These are phyloP conservation scores for Sporisorium graminicola DNA, from an alignment of 1,284 basidiomycete genomes.

Conservation along the genomic window DNA sequence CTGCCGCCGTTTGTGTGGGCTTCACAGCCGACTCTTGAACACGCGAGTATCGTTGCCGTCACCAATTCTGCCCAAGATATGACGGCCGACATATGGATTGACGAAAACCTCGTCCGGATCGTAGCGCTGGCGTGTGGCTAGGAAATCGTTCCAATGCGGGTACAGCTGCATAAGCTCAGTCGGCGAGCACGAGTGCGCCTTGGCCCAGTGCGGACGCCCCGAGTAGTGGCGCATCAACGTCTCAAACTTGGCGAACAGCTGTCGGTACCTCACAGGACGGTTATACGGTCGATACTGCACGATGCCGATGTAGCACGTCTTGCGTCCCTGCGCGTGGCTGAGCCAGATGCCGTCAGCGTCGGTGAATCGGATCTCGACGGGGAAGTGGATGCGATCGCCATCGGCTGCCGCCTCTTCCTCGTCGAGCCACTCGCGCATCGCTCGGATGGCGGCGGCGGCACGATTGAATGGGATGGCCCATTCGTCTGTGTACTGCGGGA, in stretches of 20 bases:
- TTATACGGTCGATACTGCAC: conserved; percentile 95
- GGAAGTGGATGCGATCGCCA: conserved; percentile 89
- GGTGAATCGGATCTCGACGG: conserved; percentile 92
- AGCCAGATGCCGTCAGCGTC: conserved; percentile 92
- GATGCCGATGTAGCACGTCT: conserved; percentile 94
- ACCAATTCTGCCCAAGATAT: conserved; percentile 72
- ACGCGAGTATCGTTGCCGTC: conserved; percentile 46
- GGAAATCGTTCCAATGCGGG: conserved; percentile 86
- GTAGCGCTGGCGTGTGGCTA: conserved; percentile 77
- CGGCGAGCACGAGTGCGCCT: conserved; percentile 84
- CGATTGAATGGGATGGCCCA: conserved; percentile 85
- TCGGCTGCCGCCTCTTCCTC: conserved; percentile 75
- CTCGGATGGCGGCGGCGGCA: conserved; percentile 77
- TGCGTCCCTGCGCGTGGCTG: conserved; percentile 83
- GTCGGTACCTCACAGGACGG: conserved; percentile 85
- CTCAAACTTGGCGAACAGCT: conserved; percentile 85
- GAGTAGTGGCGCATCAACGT: conserved; percentile 79
- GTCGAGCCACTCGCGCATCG: conserved; percentile 81
- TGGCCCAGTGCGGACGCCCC: conserved; percentile 97
- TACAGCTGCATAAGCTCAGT: conserved; percentile 79
- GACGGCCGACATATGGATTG: conserved; percentile 73
- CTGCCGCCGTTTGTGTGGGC: no score
- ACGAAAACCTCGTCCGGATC: conserved; percentile 85
- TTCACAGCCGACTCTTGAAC: conserved; percentile 53
- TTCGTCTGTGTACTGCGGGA: conserved; percentile 73